Evolutionary conservation across 2,329 filamentous ascomycete species (phyloP).

Genomic region (Fusarium acutatum): DNA sequence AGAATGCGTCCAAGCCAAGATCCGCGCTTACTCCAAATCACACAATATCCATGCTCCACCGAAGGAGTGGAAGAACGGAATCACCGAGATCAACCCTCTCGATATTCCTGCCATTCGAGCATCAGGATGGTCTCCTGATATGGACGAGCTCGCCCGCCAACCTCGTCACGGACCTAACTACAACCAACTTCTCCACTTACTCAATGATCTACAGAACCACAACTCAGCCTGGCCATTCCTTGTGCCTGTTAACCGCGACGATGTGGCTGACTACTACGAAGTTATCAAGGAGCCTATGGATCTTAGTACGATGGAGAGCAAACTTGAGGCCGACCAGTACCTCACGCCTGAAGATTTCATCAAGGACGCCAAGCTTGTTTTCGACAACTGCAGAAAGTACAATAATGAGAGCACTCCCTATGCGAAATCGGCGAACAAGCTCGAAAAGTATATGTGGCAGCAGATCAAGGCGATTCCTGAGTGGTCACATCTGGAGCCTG

Average conservation of each 20-base stretch:
- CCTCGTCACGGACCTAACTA: conserved; percentile 97
- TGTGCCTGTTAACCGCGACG: conserved; percentile 91
- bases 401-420: conserved; percentile 97
- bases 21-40: conserved; percentile 86
- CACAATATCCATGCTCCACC: conserved; percentile 89
- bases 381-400: conserved; percentile 94
- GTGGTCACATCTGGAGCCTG: conserved; percentile 76
- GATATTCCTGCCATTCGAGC: conserved; percentile 87
- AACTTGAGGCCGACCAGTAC: conserved; percentile 94
- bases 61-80: conserved; percentile 82
- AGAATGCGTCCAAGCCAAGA: conserved; percentile 93
- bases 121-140: conserved; percentile 95
- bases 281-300: conserved; percentile 99
- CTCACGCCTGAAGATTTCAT: conserved; percentile 91
- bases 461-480: conserved; percentile 92
- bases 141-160: conserved; percentile 95
- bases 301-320: conserved; percentile 91
- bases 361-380: conserved; percentile 86
- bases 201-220: conserved; percentile 96
- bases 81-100: conserved; percentile 82
- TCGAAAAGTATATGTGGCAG: conserved; percentile 95
- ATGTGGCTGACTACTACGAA: conserved; percentile 98
- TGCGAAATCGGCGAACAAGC: conserved; percentile 91
- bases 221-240: conserved; percentile 94
- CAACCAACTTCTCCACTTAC: conserved; percentile 88